Evolutionary conservation across 176 grass and related monocot genomes (phyloP).

Genomic region (bread wheat (Triticum aestivum)): DNA sequence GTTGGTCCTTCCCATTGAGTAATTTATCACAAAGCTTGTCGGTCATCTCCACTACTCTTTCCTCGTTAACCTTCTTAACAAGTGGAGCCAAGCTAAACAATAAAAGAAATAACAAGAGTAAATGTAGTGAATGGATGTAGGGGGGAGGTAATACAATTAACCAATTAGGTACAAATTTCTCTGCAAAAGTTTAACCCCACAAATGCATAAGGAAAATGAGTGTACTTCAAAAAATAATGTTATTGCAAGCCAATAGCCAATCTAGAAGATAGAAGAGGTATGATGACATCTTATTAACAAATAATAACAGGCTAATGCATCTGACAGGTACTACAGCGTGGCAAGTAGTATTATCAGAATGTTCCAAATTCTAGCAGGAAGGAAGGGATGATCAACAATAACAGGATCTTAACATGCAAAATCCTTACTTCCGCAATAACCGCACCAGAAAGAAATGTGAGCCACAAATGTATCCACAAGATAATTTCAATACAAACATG

Average conservation of each 20-base stretch:
- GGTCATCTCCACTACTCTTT: slow-evolving; percentile 83
- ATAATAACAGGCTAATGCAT: neutral
- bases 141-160: neutral
- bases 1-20: slow-evolving; percentile 88
- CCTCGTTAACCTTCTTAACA: slow-evolving; percentile 85
- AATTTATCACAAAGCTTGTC: slow-evolving; percentile 93
- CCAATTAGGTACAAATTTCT: neutral
- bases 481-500: neutral
- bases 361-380: neutral
- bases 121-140: neutral
- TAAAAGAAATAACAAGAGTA: slow-evolving; percentile 1
- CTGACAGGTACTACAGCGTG: neutral
- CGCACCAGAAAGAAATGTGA: neutral
- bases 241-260: neutral
- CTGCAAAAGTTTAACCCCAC: neutral
- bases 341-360: neutral
- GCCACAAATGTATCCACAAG: neutral
- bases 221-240: neutral
- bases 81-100: slow-evolving; percentile 79
- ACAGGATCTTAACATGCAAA: neutral
- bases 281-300: neutral
- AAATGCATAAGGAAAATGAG: neutral
- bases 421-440: neutral
- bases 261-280: neutral
- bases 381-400: neutral